Conservation (phyloP, 2,329 filamentous ascomycete species). For the Dendryphion nanum region DNA sequence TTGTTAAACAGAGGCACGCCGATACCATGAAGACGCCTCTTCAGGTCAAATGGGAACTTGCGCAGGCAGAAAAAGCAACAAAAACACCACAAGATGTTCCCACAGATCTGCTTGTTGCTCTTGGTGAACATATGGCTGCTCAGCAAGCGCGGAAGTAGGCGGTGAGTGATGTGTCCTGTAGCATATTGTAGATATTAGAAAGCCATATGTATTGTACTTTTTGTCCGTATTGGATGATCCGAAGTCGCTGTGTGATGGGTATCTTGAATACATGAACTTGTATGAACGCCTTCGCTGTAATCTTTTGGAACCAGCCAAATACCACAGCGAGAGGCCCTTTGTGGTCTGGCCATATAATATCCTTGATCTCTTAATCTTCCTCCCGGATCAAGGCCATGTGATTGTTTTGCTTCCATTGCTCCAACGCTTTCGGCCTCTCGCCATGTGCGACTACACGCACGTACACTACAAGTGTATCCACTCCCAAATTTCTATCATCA, state of each 20-base stretch:
- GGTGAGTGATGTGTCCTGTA: not conserved
- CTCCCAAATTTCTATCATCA: no score
- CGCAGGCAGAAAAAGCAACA: constrained; percentile 20
- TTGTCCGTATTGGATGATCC: not conserved
- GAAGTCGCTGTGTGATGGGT: no score
- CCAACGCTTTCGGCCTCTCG: no score
- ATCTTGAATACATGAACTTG: not conserved
- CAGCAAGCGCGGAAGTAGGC: not conserved
- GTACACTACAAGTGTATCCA: no score
- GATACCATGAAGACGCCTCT: constrained; percentile 10
- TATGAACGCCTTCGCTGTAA: not conserved
- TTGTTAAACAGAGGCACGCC: constrained; percentile 16
- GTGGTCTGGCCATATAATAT: no score
- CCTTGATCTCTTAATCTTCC: no score
- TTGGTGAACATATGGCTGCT: not conserved
- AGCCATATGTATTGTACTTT: not conserved
- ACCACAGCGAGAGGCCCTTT: no score
- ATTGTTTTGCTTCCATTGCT: no score
- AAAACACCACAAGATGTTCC: not conserved
- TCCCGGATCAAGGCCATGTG: no score
- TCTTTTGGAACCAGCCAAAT: constrained; percentile 1
- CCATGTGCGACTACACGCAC: no score
- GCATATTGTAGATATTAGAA: constrained; percentile 1
- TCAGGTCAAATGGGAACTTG: constrained; percentile 31
- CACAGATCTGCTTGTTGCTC: not conserved